Percentiles rank a stretch among this genome's conserved stretches.
Conservation (phyloP, 129 eudicot species). For the carrot (Daucus carota) region DNA sequence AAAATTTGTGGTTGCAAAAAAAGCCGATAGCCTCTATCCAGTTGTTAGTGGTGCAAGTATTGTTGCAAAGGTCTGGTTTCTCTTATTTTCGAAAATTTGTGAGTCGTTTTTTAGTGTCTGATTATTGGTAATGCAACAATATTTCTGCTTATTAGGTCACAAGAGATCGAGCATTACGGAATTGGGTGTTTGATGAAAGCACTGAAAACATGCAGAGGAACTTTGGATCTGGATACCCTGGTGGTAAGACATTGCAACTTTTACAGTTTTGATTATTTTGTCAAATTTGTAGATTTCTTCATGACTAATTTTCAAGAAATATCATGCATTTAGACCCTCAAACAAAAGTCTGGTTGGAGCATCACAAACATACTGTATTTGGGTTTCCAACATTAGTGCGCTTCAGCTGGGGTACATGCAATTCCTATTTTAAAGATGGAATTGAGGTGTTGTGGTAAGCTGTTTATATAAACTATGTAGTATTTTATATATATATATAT, state of each 20-base stretch:
- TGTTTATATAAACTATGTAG: background rate
- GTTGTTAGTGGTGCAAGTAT: constrained; percentile 99
- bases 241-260: constrained; percentile 38
- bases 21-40: constrained; percentile 98
- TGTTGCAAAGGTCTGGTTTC: constrained; percentile 75
- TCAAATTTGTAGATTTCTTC: background rate
- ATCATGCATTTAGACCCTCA: constrained; percentile 51
- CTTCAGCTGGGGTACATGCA: constrained; percentile 98
- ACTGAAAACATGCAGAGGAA: constrained; percentile 71
- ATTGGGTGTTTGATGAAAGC: constrained; percentile 81
- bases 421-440: constrained; percentile 57
- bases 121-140: background rate
- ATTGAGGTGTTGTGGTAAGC: constrained; percentile 78
- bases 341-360: constrained; percentile 85
- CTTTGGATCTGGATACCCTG: constrained; percentile 97
- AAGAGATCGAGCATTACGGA: constrained; percentile 72
- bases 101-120: background rate
- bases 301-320: constrained; percentile 3
- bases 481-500: too few species aligned
- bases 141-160: constrained; percentile 53
- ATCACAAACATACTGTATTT: constrained; percentile 76
- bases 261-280: background rate
- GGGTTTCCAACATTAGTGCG: constrained; percentile 95
- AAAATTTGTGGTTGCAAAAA: constrained; percentile 90
- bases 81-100: background rate